Base-by-base conservation (phyloP, 805 yeast genomes). In the Metahyphopichia silvanorum region DNA sequence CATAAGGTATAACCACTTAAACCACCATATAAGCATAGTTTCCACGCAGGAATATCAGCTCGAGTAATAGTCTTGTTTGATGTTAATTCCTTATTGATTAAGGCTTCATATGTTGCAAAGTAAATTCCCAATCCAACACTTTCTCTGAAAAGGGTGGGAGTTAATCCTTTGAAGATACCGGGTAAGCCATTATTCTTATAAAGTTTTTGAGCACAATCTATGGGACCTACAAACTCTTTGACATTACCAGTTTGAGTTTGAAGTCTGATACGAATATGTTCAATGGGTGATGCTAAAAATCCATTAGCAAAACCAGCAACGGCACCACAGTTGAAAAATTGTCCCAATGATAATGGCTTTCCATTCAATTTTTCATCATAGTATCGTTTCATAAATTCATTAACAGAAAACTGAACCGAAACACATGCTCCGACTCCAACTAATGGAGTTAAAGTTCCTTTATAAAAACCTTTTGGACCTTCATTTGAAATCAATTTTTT, bases 251-350 rank as follows among this genome's bases (percentile, higher is more conserved):
- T 81, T 57, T 86, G 95, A 3, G 96, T 87, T 60, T 93, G 99
- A 42, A 94, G 72, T 45, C 97, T 74, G 47, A 93, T 89, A 66
- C 99, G 81, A 38, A 93, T 75, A 53, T 88, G 98, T 57, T 93
- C 98, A 42, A 93, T 91, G 3, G 98, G 98, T 10, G 91, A 74
- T 0, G 97, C 95, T 44, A 91, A 56, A 32, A 89, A 75, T 2
- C 95, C 84, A 63, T 89, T 91, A 19, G 95, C 88, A 33, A 87
- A 59, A 16, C 98, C 98, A 22, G 95, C 96, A n/a, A 83, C 86
- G 4, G 81, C 76, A 46, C 98, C 98, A 51, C 94, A 77, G 13
- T 70, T 45, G 60, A 87, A 89, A 46, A 78, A 88, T 55, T 93
- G 95, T 4, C 62, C 39, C 25, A 77, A 66, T 6, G 76, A 54